Percentiles rank a stretch among this genome's conserved stretches.
phyloP scores from a whole-genome alignment of 2,329 filamentous ascomycete genomes.

The Penicillium verrucosum region DNA sequence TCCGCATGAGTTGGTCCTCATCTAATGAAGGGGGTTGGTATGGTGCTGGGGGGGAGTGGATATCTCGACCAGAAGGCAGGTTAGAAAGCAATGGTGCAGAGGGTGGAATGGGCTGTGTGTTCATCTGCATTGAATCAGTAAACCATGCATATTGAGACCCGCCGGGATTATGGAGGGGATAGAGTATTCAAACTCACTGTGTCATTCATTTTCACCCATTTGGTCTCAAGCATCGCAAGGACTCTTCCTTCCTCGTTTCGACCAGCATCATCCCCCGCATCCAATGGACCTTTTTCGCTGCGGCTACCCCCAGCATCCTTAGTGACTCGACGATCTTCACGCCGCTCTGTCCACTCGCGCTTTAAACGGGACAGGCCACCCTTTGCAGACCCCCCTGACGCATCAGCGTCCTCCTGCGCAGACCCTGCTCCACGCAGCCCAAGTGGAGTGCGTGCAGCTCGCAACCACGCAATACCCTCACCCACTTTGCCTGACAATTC shows the following conservation, averaged over 20 bases:
- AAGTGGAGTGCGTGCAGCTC: slow-evolving; percentile 71
- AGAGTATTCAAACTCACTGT: slow-evolving; percentile 58
- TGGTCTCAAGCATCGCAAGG: slow-evolving; percentile 78
- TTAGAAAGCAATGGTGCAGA: slow-evolving; percentile 68
- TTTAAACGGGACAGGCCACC: slow-evolving; percentile 55
- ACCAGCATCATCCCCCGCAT: slow-evolving; percentile 71
- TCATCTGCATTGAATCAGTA: slow-evolving; percentile 55
- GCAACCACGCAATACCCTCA: slow-evolving; percentile 80
- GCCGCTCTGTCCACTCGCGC: slow-evolving; percentile 71
- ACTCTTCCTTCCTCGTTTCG: slow-evolving; percentile 80
- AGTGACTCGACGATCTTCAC: slow-evolving; percentile 76
- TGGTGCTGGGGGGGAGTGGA: slow-evolving; percentile 64
- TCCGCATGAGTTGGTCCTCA: slow-evolving; percentile 56
- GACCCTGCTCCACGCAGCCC: slow-evolving; percentile 54
- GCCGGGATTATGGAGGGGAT: no score
- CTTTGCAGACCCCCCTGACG: slow-evolving; percentile 7
- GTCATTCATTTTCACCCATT: slow-evolving; percentile 92
- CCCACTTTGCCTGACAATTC: slow-evolving; percentile 79
- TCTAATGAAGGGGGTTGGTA: slow-evolving; percentile 67
- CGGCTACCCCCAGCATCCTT: slow-evolving; percentile 50
- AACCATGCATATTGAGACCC: neutral
- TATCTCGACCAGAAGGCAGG: slow-evolving; percentile 85
- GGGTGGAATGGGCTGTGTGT: slow-evolving; percentile 72
- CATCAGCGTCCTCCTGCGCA: slow-evolving; percentile 1
- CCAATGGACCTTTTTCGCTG: slow-evolving; percentile 31